Conservation (phyloP, 2,329 filamentous ascomycete species). For the Fusarium sp. region DNA sequence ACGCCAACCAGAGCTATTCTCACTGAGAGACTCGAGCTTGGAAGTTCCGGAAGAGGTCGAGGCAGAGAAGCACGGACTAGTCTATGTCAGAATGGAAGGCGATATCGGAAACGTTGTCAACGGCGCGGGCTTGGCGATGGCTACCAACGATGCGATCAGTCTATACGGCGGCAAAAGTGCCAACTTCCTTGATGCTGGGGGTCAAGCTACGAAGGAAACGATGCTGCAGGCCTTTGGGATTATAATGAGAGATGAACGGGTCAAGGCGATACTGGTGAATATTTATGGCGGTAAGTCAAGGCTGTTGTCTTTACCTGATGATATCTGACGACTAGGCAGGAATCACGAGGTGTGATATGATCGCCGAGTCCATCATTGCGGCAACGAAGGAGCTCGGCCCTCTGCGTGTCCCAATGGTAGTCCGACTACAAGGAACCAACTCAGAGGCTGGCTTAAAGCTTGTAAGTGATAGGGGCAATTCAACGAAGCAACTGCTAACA, state of each 20-base stretch:
- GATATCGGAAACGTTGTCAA: slow-evolving; percentile 90
- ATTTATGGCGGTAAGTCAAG: slow-evolving; percentile 62
- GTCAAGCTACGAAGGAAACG: slow-evolving; percentile 87
- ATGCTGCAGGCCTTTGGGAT: slow-evolving; percentile 84
- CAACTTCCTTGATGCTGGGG: slow-evolving; percentile 92
- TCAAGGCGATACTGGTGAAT: slow-evolving; percentile 77
- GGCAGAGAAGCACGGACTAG: slow-evolving; percentile 76
- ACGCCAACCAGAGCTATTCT: slow-evolving; percentile 60
- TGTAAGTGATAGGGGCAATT: slow-evolving; percentile 47
- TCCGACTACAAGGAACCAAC: slow-evolving; percentile 65
- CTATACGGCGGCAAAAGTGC: slow-evolving; percentile 78
- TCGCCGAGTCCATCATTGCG: slow-evolving; percentile 64
- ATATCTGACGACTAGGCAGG: slow-evolving; percentile 49
- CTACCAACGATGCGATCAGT: slow-evolving; percentile 85
- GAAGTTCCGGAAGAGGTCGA: slow-evolving; percentile 56
- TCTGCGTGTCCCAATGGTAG: slow-evolving; percentile 61
- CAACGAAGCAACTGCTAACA: neutral
- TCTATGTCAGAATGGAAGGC: slow-evolving; percentile 77
- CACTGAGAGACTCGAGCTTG: slow-evolving; percentile 52
- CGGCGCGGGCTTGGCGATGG: slow-evolving; percentile 91
- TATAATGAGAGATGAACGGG: slow-evolving; percentile 79
- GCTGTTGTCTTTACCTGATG: accelerated
- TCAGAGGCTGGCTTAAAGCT: slow-evolving; percentile 58
- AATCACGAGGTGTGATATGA: slow-evolving; percentile 66
- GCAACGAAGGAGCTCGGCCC: slow-evolving; percentile 57